Evolutionary conservation across 495 filamentous ascomycete genomes (phyloP), one percentile per base, ranked within the genome.

Genomic region (Aspergillus bertholletiae): DNA sequence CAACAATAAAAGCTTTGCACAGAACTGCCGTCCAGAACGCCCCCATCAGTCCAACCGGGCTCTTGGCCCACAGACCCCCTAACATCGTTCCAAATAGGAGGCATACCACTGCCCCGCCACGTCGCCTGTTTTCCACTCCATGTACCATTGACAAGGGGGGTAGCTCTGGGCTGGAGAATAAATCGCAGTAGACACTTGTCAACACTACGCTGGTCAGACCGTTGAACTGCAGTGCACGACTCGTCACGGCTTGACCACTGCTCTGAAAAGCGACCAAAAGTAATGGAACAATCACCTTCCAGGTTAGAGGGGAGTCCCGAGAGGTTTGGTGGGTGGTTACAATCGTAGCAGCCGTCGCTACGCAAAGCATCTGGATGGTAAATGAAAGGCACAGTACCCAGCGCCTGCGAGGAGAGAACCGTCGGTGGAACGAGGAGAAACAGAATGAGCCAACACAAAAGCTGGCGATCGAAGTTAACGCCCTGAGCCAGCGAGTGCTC

Each of bases 171-270:
- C 88, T 81, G 7, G 82, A 84, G 62, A 88, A 88, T 17, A 89
- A 58, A 63, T 90, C 87, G 59, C 84, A 86, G 67, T 88, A 88
- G 47, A 84, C 78, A 56, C 83, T 87, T 18, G 87, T 90, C 52
- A 89, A 65, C 23, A 89, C 87, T 11, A 89, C 86, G 61, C 82
- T 86, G 0, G 85, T 86, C 12, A 90, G 62, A 1, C 77, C 77
- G 40, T 78, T 80, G 55, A 81, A 83, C 59, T 80, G 72, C 56
- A 90, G 68, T 9, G 81, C 86, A 4, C 87, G 68, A 65, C 84
- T 88, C 0, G 78, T 77, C n/a, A 89, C 80, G 0, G 85, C 86
- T 63, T 89, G 86, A 2, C 87, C 86, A 53, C 79, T 80, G 64
- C 82, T 82, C 68, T 90, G 87, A 62, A 89, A 88, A 15, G 86